Base-by-base conservation (phyloP, 192 early-diverging fungal genomes). In the Mortierella antarctica region DNA sequence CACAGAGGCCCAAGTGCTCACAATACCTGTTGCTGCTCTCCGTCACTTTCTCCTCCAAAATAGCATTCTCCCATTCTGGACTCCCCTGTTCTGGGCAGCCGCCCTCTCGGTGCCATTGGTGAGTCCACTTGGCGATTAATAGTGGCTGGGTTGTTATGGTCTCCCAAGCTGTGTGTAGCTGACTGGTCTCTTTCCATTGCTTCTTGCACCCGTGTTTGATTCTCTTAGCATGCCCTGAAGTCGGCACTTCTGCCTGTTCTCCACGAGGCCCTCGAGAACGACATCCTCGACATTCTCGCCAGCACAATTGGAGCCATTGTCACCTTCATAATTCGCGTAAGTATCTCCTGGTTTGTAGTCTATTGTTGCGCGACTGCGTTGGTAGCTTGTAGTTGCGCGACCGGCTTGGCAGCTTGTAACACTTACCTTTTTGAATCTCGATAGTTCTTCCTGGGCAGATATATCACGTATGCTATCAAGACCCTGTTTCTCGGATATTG, bases 1-100 rank as follows among this genome's bases (percentile, higher is more conserved):
- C 2, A 46, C 9, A 61, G 1, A 46, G 41, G 44, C 12, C 12
- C 14, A 46, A 4, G 15, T 18, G 15, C 17, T 23, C 31, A 7
- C n/a, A 7, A 6, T 46, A 45, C 50, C 21, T 55, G 9, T 54
- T 57, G 40, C 46, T 54, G 0, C 5, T 61, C 1, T 31, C 31
- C 31, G 31, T 31, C 31, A 14, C 20, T 11, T 69, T 49, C 5
- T n/a, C n/a, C 23, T 6, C 17, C 44, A 2, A 46, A 10, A 13
- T 52, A 79, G 75, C 44, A 71, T 79, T 40, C 9, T 65, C 20
- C 75, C 75, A 1, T 79, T 71, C 68, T 79, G 75, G 75, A 79
- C 75, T 17, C 68, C 75, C 14, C 57, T 79, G 13, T 79, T 79
- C 58, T 79, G 75, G 75, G 75, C 75, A 10, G 63, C 75, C 31